Evolutionary conservation across 257 asterid genomes (phyloP).

Genomic region (Solanum clarkiae): DNA sequence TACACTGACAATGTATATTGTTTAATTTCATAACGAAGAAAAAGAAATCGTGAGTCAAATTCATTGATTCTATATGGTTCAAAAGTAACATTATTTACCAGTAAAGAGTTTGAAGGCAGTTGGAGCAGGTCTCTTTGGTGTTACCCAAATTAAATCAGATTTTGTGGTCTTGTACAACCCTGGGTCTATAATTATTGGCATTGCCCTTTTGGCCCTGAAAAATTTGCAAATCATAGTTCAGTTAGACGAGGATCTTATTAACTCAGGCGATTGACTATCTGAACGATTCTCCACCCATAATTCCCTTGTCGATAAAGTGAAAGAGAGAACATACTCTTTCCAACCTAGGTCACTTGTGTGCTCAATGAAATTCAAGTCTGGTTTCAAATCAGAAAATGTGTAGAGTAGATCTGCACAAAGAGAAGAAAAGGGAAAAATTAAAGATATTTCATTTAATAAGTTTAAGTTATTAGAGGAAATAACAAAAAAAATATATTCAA

Average conservation of each 20-base stretch:
- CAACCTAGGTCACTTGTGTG: slow-evolving; percentile 36
- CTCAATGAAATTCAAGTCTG: slow-evolving; percentile 31
- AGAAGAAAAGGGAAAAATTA: not conserved
- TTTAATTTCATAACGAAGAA: not conserved
- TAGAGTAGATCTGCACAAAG: slow-evolving; percentile 26
- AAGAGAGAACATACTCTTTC: slow-evolving; percentile 26
- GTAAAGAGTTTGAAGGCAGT: slow-evolving; percentile 59
- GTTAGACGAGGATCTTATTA: no score
- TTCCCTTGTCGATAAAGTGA: not conserved
- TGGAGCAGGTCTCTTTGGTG: slow-evolving; percentile 22
- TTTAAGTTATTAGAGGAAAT: not conserved
- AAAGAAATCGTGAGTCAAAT: not conserved
- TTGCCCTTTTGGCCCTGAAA: slow-evolving; percentile 27
- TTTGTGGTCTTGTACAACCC: slow-evolving; percentile 30
- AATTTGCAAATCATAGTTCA: not conserved
- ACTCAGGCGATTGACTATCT: no score
- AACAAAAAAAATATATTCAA: not conserved
- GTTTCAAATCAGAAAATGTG: slow-evolving; percentile 19
- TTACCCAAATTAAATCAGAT: slow-evolving; percentile 29
- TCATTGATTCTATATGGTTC: not conserved
- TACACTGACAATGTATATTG: not conserved
- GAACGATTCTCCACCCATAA: no score
- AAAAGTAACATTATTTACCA: slow-evolving; percentile 15
- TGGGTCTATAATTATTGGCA: slow-evolving; percentile 38
- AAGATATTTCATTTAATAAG: not conserved